Base-by-base conservation (phyloP, 73 alveolate genomes). In the Paramecium octaurelia region DNA sequence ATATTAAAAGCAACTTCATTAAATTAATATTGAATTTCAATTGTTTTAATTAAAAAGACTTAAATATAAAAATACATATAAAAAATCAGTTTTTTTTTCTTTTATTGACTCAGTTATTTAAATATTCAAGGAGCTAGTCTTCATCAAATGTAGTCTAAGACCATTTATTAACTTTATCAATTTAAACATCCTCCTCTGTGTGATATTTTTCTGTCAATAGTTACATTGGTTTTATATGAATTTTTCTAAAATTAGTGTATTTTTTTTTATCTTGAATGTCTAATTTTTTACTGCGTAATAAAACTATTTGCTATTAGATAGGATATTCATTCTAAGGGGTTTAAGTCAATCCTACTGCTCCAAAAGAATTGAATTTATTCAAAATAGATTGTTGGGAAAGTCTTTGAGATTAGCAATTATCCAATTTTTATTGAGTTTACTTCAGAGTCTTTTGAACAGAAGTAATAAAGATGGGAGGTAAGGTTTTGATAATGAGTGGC, bases 101-200 rank as follows among this genome's bases (percentile, higher is more conserved):
- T 80, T 18, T 2, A 40, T 12, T 40, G 2, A 23, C 46, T 80
- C 75, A 80, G 57, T 8, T 27, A 46, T 80, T 80, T 21, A 42
- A 46, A 48, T 80, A 48, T 18, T 73, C 87, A 29, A 73, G 46
- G 0, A 73, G 10, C 21, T 73, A 73, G 24, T 80, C 91, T 24
- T 80, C 91, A 80, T 80, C 91, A 80, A 80, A 80, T 11, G 91
- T 80, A 44, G 91, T 80, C 23, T 80, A 46, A 20, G 91, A 80
- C 91, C 91, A 80, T 80, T 80, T 80, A 48, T 80, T 80, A 16
- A 80, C n/a, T 80, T 80, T 44, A 27, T 80, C 91, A 7, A 11
- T 31, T 12, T 64, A 23, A 64, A 64, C 84, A 18, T 54, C 69
- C 21, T 4, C 31, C 24, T 64, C 84, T 10, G 84, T 64, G 29